Evolutionary conservation across 2,329 filamentous ascomycete genomes (phyloP).

Genomic region (Monilinia laxa): DNA sequence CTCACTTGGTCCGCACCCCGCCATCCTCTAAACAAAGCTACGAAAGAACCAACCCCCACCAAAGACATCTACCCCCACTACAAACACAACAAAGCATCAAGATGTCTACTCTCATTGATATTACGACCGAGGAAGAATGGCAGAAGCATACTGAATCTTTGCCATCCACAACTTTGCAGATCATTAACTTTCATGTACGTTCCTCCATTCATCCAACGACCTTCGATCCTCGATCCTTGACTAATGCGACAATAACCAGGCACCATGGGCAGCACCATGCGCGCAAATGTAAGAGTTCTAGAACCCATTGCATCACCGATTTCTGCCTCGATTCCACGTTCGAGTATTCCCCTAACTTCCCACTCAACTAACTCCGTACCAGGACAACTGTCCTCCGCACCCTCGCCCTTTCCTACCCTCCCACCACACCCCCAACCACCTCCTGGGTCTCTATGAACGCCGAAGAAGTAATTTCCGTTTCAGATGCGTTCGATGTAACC

Average conservation of each 20-base stretch:
- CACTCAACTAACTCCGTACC: slow-evolving; percentile 58
- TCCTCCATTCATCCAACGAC: background rate
- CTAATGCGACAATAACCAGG: slow-evolving; percentile 40
- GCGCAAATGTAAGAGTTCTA: slow-evolving; percentile 24
- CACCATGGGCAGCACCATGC: slow-evolving; percentile 85
- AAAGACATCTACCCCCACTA: slow-evolving; percentile 19
- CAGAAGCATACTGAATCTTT: slow-evolving; percentile 64
- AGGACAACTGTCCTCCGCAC: slow-evolving; percentile 85
- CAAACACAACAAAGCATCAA: slow-evolving; percentile 30
- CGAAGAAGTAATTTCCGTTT: slow-evolving; percentile 89
- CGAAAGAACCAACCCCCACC: slow-evolving; percentile 11
- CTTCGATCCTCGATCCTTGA: background rate
- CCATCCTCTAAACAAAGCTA: background rate
- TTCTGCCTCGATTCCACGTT: slow-evolving; percentile 82
- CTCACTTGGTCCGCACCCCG: background rate
- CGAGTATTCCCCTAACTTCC: slow-evolving; percentile 75
- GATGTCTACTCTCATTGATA: slow-evolving; percentile 77
- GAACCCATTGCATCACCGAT: background rate
- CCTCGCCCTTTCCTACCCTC: slow-evolving; percentile 66
- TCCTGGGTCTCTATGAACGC: slow-evolving; percentile 91
- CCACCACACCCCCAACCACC: slow-evolving; percentile 59
- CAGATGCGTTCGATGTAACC: slow-evolving; percentile 89
- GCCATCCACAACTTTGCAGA: slow-evolving; percentile 67
- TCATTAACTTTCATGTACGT: slow-evolving; percentile 79
- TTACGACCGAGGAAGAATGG: slow-evolving; percentile 74